Percentiles rank a stretch among this genome's conserved stretches.
phyloP scores from a whole-genome alignment of 1,284 basidiomycete genomes.

The Chalciporus sp. region DNA sequence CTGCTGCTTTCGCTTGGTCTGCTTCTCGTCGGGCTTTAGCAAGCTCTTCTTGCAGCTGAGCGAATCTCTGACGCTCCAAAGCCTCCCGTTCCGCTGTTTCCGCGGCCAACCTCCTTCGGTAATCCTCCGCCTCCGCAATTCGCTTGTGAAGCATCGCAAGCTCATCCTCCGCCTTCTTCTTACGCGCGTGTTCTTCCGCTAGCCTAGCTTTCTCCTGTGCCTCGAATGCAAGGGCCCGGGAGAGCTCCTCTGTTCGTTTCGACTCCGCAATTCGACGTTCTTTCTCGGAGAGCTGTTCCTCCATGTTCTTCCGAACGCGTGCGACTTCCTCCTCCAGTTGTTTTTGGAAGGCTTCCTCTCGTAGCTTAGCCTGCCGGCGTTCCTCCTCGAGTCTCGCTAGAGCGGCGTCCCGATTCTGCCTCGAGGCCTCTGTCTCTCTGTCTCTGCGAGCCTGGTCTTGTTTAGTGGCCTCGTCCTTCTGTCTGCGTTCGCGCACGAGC shows the following conservation, averaged over 20 bases:
- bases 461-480: constrained; percentile 14
- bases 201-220: constrained; percentile 34
- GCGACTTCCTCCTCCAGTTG: constrained; percentile 32
- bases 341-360: constrained; percentile 26
- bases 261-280: constrained; percentile 26
- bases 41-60: constrained; percentile 37
- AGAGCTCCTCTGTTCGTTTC: constrained; percentile 32
- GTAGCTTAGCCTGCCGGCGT: constrained; percentile 26
- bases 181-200: constrained; percentile 35
- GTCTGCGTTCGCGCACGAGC: constrained; percentile 27
- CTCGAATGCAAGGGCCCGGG: constrained; percentile 26
- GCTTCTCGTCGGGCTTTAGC: constrained; percentile 32
- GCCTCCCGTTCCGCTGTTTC: constrained; percentile 31
- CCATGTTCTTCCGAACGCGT: constrained; percentile 27
- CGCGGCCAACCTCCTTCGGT: constrained; percentile 31
- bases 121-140: constrained; percentile 32
- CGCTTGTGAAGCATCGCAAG: constrained; percentile 29
- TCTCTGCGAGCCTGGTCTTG: constrained; percentile 22
- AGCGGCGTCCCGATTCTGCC: constrained; percentile 20
- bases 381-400: constrained; percentile 31
- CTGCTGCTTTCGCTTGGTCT: constrained; percentile 24
- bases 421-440: constrained; percentile 23
- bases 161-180: constrained; percentile 30
- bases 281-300: constrained; percentile 24
- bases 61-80: constrained; percentile 30